Base-by-base conservation (phyloP, 768 basidiomycete species). In the Pleurotus giganteus region DNA sequence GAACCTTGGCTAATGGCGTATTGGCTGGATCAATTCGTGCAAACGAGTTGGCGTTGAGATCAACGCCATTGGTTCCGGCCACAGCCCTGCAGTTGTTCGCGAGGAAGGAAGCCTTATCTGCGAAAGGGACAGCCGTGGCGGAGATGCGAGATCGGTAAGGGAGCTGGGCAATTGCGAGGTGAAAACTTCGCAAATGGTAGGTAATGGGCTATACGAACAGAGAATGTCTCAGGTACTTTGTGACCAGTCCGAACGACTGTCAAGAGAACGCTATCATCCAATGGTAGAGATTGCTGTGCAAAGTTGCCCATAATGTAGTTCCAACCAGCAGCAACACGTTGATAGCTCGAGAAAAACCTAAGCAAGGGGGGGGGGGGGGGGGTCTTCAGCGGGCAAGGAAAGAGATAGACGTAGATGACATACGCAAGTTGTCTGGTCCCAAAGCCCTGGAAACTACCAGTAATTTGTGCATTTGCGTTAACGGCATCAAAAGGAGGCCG, bases 71-170 rank as follows among this genome's bases (percentile, higher is more conserved):
- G 2, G 83, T 85, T 26, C 64, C 73, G 2, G 60, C 55, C 6
- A 69, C 71, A 12, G 80, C 79, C 6, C 74, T 64, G 60, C 83
- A 85, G 61, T 84, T 84, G 54, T 78, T 79, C 21, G 70, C 70
- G 24, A 76, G 71, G 65, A 77, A 83, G 7, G 81, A 78, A 7
- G 69, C 67, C 2, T 67, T 65, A 61, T 83, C 74, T 1, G 78
- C 79, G 62, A 83, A 86, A 15, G 72, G 63, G 19, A 70, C 70
- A 23, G 79, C 69, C 8, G 64, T 63, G 1, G 76, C 67, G 23
- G 76, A 75, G 57, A 84, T 73, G 37, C 80, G 75, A 3, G 82
- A 83, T 32, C 80, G 79, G 64, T 82, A 85, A 11, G 84, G 83
- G 50, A 85, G 65, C 82, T 84, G 42, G 24, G 17, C 24, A 23